Conservation (phyloP, 2,329 filamentous ascomycete genomes). For the Teratosphaeria gauchensis region DNA sequence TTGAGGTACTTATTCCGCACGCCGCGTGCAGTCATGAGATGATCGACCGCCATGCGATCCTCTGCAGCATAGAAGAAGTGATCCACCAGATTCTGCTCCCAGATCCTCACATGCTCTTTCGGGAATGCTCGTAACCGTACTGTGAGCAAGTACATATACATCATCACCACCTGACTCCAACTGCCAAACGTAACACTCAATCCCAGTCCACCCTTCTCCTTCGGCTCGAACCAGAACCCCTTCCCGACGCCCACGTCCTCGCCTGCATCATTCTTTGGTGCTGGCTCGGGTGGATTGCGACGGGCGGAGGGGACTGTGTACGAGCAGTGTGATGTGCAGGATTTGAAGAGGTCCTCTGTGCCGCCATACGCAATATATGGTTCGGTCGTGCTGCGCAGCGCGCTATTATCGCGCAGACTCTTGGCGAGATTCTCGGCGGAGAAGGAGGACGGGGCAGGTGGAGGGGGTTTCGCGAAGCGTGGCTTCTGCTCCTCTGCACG, state of each 20-base stretch:
- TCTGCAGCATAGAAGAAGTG: conserved; percentile 91
- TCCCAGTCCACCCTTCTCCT: conserved; percentile 40
- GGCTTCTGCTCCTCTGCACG: neutral
- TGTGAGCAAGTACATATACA: conserved; percentile 89
- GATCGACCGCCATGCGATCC: conserved; percentile 70
- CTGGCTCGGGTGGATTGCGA: conserved; percentile 51
- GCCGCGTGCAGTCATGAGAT: conserved; percentile 51
- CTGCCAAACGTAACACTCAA: conserved; percentile 83
- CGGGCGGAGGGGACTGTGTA: conserved; percentile 65
- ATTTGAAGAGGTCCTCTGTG: conserved; percentile 69
- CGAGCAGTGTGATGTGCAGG: conserved; percentile 61
- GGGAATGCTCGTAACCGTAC: conserved; percentile 74
- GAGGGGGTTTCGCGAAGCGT: conserved; percentile 3
- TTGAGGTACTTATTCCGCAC: conserved; percentile 59
- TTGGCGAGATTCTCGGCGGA: conserved; percentile 13
- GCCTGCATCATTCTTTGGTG: conserved; percentile 64
- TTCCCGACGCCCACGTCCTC: conserved; percentile 70
- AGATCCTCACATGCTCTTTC: conserved; percentile 54
- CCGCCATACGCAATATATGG: conserved; percentile 72
- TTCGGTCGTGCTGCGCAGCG: conserved; percentile 39
- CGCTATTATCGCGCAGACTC: conserved; percentile 14
- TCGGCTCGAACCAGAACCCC: conserved; percentile 67
- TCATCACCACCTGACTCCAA: conserved; percentile 92
- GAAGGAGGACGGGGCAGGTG: conserved; percentile 9
- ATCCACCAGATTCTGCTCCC: conserved; percentile 85